Evolutionary conservation across 495 filamentous ascomycete genomes (phyloP).

Genomic region (Trichoderma asperelloides): DNA sequence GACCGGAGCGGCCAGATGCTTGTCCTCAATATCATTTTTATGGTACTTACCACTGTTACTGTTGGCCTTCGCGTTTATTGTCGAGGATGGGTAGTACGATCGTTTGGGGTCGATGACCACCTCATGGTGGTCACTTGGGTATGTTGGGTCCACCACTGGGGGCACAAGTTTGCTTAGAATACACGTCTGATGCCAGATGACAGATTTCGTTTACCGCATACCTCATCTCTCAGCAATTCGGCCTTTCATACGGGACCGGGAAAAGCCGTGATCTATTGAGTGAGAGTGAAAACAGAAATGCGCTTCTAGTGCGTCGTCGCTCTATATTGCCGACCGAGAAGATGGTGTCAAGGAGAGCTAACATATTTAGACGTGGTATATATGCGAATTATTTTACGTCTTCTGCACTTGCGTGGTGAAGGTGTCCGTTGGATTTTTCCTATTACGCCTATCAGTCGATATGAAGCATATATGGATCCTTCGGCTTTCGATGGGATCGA

Average conservation of each 20-base stretch:
- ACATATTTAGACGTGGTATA: background rate
- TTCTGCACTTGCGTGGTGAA: background rate
- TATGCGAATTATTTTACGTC: background rate
- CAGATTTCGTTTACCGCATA: background rate
- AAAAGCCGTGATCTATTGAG: background rate
- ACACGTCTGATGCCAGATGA: background rate
- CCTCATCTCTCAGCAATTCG: background rate
- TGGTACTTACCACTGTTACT: background rate
- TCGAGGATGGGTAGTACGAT: background rate
- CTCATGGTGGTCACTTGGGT: background rate
- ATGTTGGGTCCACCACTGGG: background rate
- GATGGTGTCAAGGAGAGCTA: background rate
- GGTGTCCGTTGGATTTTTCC: background rate
- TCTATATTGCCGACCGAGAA: background rate
- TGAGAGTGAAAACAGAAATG: background rate
- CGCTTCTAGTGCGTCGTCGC: background rate
- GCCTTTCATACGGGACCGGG: background rate
- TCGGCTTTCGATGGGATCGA: background rate
- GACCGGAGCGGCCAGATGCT: background rate
- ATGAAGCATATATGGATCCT: background rate
- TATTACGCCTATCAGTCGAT: background rate
- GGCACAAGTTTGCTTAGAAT: background rate
- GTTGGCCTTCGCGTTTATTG: background rate
- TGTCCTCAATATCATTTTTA: background rate
- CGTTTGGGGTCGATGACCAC: background rate